phyloP scores from a whole-genome alignment of 257 asterid genomes.

The Voacanga thouarsii region DNA sequence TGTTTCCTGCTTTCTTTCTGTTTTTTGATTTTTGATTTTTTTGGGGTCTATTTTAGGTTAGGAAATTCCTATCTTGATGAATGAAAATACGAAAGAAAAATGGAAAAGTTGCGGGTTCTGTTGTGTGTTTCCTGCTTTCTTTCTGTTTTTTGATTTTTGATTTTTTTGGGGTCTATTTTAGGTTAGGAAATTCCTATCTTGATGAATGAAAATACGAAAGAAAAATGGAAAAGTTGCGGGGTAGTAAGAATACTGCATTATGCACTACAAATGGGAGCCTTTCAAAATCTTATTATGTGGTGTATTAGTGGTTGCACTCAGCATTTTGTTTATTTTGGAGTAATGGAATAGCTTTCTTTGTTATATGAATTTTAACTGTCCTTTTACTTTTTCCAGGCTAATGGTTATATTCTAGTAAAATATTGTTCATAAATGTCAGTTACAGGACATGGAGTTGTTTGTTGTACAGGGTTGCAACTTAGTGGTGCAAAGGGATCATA shows the following conservation, averaged over 20 bases:
- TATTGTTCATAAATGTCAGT: not conserved
- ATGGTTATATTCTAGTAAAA: not conserved
- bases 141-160: no score
- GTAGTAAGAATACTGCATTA: not conserved
- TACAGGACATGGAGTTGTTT: slow-evolving; percentile 10
- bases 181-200: not conserved
- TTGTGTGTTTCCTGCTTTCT: not conserved
- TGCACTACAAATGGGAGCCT: not conserved
- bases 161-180: not conserved
- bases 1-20: not conserved
- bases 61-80: not conserved
- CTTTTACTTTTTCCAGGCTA: not conserved
- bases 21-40: no score
- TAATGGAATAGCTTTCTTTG: not conserved
- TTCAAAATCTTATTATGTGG: not conserved
- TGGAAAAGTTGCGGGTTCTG: no score
- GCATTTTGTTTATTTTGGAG: not conserved
- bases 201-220: not conserved
- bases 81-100: not conserved
- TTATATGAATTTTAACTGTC: not conserved
- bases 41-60: not conserved
- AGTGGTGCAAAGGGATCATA: slow-evolving; percentile 54
- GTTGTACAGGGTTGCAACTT: slow-evolving; percentile 83
- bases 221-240: not conserved
- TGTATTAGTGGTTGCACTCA: not conserved